Percentiles rank a stretch among this genome's conserved stretches.
Evolutionary conservation across 352 stramenopile genomes (phyloP).

Genomic region (Halophytophthora polymorphica): DNA sequence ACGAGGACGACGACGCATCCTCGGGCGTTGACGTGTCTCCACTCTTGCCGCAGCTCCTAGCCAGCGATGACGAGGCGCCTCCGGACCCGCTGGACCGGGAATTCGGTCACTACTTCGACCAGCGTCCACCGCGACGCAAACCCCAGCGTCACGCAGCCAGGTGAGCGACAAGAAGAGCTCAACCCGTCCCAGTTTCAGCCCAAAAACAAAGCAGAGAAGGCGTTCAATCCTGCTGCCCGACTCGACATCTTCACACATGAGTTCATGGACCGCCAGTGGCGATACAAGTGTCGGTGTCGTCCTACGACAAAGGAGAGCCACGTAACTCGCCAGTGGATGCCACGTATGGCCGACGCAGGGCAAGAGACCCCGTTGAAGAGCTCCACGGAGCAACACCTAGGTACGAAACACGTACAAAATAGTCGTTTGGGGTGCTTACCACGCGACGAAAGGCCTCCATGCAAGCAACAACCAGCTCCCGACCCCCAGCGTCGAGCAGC

Average conservation of each 20-base stretch:
- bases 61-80: slow-evolving; percentile 5
- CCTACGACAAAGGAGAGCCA: slow-evolving; percentile 2
- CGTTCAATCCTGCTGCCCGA: slow-evolving; percentile 2
- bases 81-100: slow-evolving; percentile 33
- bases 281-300: no score
- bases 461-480: no score
- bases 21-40: slow-evolving; percentile 47
- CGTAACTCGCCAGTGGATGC: neutral
- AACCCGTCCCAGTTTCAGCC: slow-evolving; percentile 7
- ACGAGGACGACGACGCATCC: slow-evolving; percentile 48
- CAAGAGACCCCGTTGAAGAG: no score
- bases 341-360: no score
- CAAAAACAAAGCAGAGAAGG: neutral
- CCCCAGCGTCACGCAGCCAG: slow-evolving; percentile 1
- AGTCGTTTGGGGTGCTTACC: no score
- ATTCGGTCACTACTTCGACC: slow-evolving; percentile 39
- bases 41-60: slow-evolving; percentile 21
- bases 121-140: slow-evolving; percentile 14
- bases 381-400: no score
- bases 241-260: no score
- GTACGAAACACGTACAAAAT: no score
- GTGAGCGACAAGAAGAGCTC: slow-evolving; percentile 9
- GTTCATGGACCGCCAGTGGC: no score
- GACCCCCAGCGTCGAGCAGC: no score
- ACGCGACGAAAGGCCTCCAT: no score